Conservation (phyloP, 257 asterid species). For the Rubia yunnanensis region DNA sequence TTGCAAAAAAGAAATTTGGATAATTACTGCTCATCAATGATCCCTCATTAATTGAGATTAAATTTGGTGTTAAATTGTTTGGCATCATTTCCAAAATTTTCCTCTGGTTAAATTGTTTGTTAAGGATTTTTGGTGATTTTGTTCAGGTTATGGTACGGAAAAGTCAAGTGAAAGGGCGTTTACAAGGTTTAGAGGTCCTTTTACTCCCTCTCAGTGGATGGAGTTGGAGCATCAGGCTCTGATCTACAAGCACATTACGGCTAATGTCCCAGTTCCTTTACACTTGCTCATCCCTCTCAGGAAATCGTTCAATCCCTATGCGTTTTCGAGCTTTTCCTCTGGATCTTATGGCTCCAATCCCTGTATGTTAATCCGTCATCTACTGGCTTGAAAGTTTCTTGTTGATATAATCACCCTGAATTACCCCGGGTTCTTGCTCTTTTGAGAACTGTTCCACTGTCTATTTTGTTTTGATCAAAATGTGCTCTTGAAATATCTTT, state of each 20-base stretch:
- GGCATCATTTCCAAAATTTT: conserved; percentile 6
- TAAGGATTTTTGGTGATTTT: conserved; percentile 10
- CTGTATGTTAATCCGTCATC: conserved; percentile 32
- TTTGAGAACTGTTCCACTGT: too few species aligned
- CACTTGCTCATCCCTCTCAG: conserved; percentile 62
- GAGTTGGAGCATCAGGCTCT: conserved; percentile 89
- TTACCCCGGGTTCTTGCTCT: too few species aligned
- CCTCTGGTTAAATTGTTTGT: not conserved
- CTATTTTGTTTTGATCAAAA: too few species aligned
- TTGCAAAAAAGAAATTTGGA: not conserved
- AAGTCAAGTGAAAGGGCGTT: conserved; percentile 38
- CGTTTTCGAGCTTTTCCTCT: conserved; percentile 35
- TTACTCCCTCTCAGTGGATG: conserved; percentile 91
- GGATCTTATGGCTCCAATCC: conserved; percentile 55
- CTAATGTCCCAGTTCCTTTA: conserved; percentile 79
- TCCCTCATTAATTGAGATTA: conserved; percentile 4
- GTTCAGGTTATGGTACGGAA: conserved; percentile 24
- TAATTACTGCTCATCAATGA: not conserved
- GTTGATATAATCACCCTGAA: not conserved
- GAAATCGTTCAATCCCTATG: conserved; percentile 57
- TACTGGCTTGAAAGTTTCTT: not conserved
- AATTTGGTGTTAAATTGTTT: not conserved
- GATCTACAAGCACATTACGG: conserved; percentile 71
- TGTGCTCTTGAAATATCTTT: too few species aligned
- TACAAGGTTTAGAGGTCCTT: conserved; percentile 57